Conservation (phyloP, 371 early-diverging fungal species). For the Syncephalastrum sp. region DNA sequence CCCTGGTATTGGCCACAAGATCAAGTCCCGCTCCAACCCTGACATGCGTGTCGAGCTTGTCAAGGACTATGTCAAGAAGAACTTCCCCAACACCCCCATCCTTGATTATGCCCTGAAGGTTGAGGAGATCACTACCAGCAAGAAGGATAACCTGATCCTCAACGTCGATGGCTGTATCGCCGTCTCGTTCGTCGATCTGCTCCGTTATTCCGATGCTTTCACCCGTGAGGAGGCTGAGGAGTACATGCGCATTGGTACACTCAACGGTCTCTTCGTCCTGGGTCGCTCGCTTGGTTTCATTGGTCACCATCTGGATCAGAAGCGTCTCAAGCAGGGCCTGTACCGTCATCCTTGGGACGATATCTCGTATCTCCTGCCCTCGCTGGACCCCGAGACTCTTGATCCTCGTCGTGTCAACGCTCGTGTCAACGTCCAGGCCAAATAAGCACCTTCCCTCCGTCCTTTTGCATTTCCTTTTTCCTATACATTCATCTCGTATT, state of each 20-base stretch:
- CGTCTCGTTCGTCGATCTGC: conserved; percentile 92
- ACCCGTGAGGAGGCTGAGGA: conserved; percentile 94
- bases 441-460: conserved; percentile 13
- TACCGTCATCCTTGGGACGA: conserved; percentile 99
- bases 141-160: conserved; percentile 97
- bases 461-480: too few relatives aligned
- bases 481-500: too few relatives aligned
- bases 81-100: conserved; percentile 88
- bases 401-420: conserved; percentile 54
- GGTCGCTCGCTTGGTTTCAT: conserved; percentile 96
- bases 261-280: conserved; percentile 96
- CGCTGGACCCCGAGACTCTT: conserved; percentile 44
- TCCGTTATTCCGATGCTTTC: conserved; percentile 93
- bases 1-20: conserved; percentile 98
- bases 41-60: conserved; percentile 95
- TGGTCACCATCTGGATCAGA: conserved; percentile 96
- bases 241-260: conserved; percentile 93
- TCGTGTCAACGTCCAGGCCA: conserved; percentile 46
- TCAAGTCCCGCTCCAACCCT: conserved; percentile 98
- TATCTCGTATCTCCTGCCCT: conserved; percentile 86
- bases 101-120: conserved; percentile 93
- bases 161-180: conserved; percentile 98
- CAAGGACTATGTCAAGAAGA: conserved; percentile 85
- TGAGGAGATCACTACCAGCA: conserved; percentile 93
- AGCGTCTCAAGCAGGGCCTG: conserved; percentile 94